Base-by-base conservation (phyloP, 768 basidiomycete genomes). In the Amanita polypyramis region DNA sequence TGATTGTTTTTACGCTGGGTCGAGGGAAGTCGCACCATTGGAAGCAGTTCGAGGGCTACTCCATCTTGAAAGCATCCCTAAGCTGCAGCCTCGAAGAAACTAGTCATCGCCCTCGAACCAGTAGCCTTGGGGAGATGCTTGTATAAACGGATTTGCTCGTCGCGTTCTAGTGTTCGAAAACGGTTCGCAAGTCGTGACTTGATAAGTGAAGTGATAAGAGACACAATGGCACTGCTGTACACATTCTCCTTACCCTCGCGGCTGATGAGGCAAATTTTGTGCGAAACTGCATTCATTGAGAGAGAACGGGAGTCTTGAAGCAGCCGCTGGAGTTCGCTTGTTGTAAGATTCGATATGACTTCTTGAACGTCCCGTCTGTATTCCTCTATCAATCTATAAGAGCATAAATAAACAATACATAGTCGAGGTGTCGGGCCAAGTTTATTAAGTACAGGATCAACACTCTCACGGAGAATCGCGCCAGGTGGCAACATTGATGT, bases 141-240 rank as follows among this genome's bases (percentile, higher is more conserved):
- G 54, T 51, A 56, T 27, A 55, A 4, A 29, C 54, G 51, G 2
- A 54, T 43, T 37, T 44, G 47, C 40, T 56, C 54, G 5, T n/a
- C 17, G 44, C 25, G 51, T 51, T 53, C 45, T 19, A 55, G 45
- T 12, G 30, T 52, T 21, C 51, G 51, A 42, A 55, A 41, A 29
- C 45, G 51, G 43, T 25, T 44, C 35, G 51, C 53, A 20, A 50
- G 50, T 41, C 33, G 47, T 32, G 45, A 52, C 45, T 37, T 39
- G 33, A 51, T 49, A 27, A 21, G 30, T 15, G 34, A 35, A 19
- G 47, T 55, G 33, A 55, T 55, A 9, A 30, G 48, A 15, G 47
- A 29, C 37, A 53, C 50, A 38, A 55, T 37, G 17, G 33, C 32
- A 40, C 19, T 20, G 43, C 52, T 41, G 35, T 20, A 15, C 30